A percentile compares a stretch with the other conserved stretches of the same genome.
Evolutionary conservation across 2,329 filamentous ascomycete species (phyloP).

Genomic region (Xenosphaeropsis pyriputrescens): DNA sequence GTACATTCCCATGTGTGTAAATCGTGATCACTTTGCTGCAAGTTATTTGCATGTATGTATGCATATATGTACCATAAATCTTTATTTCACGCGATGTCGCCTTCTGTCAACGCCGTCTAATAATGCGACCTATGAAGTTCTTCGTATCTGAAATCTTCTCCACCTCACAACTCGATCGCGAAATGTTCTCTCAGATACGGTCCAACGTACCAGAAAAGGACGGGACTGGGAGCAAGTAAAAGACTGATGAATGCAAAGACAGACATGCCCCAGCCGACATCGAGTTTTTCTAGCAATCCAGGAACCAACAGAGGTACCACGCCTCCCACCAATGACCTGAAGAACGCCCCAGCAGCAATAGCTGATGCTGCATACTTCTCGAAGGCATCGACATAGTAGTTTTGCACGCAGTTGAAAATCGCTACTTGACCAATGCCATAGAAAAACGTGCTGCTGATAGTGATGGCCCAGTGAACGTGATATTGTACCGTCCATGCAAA

Average conservation of each 20-base stretch:
- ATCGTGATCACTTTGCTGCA: too few relatives aligned
- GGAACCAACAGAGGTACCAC: constrained; percentile 29
- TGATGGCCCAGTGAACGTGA: constrained; percentile 37
- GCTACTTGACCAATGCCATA: constrained; percentile 33
- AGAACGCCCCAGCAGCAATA: constrained; percentile 32
- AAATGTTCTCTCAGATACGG: constrained; percentile 28
- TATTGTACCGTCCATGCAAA: constrained; percentile 44
- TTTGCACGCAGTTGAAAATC: constrained; percentile 35
- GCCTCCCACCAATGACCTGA: constrained; percentile 28
- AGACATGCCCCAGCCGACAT: constrained; percentile 33
- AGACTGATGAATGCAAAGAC: constrained; percentile 29
- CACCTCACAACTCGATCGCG: constrained; percentile 17
- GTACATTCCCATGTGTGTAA: too few relatives aligned
- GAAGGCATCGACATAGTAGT: constrained; percentile 37
- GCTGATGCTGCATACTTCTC: constrained; percentile 32
- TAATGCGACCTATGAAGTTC: too few relatives aligned
- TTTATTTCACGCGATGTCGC: too few relatives aligned
- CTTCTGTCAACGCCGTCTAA: too few relatives aligned
- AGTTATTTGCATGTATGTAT: too few relatives aligned
- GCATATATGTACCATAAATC: too few relatives aligned
- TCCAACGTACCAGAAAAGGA: constrained; percentile 32
- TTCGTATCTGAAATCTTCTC: too few relatives aligned
- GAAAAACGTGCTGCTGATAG: constrained; percentile 34
- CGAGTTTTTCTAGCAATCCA: constrained; percentile 24
- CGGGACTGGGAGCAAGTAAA: constrained; percentile 29